Percentiles rank a stretch among this genome's conserved stretches.
Evolutionary conservation across 495 filamentous ascomycete genomes (phyloP).

Genomic region (Lophiostoma macrostomum): DNA sequence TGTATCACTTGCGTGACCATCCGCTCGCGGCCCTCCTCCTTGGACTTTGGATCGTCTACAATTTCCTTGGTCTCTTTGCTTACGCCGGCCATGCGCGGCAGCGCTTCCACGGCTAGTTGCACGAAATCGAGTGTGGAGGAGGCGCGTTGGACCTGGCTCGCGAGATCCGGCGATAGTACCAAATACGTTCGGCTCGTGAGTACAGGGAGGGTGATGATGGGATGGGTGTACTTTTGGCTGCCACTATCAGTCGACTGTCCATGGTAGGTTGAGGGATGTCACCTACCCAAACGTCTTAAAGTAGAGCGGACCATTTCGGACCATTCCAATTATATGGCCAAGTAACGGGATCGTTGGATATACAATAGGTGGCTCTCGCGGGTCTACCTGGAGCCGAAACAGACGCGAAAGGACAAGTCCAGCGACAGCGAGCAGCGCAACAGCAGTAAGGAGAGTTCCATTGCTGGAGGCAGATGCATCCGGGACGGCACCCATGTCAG

Average conservation of each 20-base stretch:
- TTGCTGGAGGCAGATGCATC: neutral
- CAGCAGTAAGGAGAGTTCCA: no score
- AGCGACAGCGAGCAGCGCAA: constrained; percentile 2
- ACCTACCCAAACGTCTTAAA: constrained; percentile 26
- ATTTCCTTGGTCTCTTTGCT: constrained; percentile 24
- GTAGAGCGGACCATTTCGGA: constrained; percentile 44
- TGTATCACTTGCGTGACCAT: constrained; percentile 29
- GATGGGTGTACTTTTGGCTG: constrained; percentile 24
- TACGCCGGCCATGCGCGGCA: constrained; percentile 30
- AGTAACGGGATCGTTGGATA: constrained; percentile 43
- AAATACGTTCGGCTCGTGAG: constrained; percentile 47
- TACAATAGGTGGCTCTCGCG: constrained; percentile 48
- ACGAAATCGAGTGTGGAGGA: constrained; percentile 46
- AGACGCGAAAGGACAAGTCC: constrained; percentile 2
- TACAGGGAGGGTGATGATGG: constrained; percentile 47
- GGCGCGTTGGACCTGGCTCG: constrained; percentile 46
- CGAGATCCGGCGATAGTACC: constrained; percentile 43
- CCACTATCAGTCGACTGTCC: no score
- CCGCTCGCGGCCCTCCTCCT: constrained; percentile 18
- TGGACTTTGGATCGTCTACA: constrained; percentile 10
- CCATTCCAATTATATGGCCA: constrained; percentile 47
- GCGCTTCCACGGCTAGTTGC: constrained; percentile 23
- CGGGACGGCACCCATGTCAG: no score
- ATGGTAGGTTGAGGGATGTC: neutral
- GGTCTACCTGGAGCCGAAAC: constrained; percentile 31